Evolutionary conservation across 192 early-diverging fungal genomes (phyloP).

Genomic region (Coemansia reversa): DNA sequence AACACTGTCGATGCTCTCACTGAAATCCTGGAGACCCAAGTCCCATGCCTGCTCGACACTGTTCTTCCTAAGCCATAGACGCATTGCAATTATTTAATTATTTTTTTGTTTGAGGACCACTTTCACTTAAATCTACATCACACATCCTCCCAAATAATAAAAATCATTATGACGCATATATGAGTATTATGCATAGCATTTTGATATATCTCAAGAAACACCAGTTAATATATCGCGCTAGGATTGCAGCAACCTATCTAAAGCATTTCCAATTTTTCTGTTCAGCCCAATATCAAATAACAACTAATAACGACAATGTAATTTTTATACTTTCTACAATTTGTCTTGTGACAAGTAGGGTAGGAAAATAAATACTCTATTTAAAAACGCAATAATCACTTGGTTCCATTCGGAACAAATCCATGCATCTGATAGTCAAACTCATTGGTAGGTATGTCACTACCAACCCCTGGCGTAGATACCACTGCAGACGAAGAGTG

Average conservation of each 20-base stretch:
- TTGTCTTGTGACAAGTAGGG: background rate
- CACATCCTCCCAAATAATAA: background rate
- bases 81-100: background rate
- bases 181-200: too few species aligned
- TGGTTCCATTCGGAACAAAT: background rate
- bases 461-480: background rate
- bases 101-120: background rate
- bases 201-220: too few species aligned
- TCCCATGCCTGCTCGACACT: slow-evolving; percentile 47
- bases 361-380: background rate
- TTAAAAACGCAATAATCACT: background rate
- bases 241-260: too few species aligned
- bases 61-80: slow-evolving; percentile 43
- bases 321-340: background rate
- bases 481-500: background rate
- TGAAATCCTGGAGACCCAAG: slow-evolving; percentile 42
- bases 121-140: background rate
- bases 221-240: too few species aligned
- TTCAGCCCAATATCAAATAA: background rate
- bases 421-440: slow-evolving; percentile 9
- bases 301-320: background rate
- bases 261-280: background rate
- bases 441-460: slow-evolving; percentile 9
- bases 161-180: too few species aligned
- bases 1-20: slow-evolving; percentile 39